These are phyloP conservation scores for Pharus latifolius DNA, from an alignment of 176 grass and related monocot genomes.

Conservation along the genomic window DNA sequence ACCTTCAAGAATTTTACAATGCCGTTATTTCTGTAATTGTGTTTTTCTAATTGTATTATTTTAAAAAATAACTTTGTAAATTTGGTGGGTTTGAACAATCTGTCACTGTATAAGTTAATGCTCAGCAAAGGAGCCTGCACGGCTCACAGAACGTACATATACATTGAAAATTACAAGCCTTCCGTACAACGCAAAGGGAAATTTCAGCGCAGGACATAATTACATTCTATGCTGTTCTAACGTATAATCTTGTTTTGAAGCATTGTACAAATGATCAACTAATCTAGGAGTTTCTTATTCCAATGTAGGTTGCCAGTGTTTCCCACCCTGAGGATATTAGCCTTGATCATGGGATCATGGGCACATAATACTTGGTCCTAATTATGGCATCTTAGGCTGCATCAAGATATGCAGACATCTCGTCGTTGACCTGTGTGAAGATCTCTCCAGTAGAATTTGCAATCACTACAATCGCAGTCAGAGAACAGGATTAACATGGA, in stretches of 20 bases:
- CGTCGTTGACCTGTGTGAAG: constrained; percentile 2
- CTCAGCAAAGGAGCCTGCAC: background rate
- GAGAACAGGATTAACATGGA: background rate
- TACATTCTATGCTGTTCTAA: background rate
- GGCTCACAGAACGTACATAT: background rate
- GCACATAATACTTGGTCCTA: background rate
- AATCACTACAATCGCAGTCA: constrained; percentile 3
- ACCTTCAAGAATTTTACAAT: too few species aligned
- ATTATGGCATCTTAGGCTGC: constrained; percentile 1
- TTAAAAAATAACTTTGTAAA: too few species aligned
- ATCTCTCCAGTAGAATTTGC: constrained; percentile 27
- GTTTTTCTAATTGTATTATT: too few species aligned
- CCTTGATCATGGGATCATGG: background rate
- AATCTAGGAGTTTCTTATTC: too few species aligned
- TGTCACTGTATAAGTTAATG: background rate
- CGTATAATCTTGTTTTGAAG: background rate
- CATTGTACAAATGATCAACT: constrained; percentile 1
- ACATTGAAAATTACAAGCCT: background rate
- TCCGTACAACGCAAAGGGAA: background rate
- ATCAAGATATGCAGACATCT: background rate
- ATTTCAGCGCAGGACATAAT: background rate
- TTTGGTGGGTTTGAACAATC: too few species aligned
- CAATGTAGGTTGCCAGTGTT: too few species aligned
- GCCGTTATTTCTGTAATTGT: too few species aligned
- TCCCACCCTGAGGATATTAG: background rate